Evolutionary conservation across 768 basidiomycete genomes (phyloP), one percentile per base, ranked within the genome.

Genomic region (Podaxis pistillaris): DNA sequence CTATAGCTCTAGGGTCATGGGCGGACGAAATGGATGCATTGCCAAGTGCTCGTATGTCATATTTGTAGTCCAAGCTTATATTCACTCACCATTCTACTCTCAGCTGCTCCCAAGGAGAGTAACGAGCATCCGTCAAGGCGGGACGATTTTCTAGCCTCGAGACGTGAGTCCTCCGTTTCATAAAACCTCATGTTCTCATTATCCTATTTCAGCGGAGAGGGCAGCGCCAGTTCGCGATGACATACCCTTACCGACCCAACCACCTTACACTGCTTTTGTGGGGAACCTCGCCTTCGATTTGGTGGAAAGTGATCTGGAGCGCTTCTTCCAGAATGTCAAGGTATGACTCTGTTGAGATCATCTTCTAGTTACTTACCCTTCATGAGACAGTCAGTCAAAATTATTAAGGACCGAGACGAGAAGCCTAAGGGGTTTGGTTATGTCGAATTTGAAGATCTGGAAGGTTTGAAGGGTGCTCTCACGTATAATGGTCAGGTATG

Each of bases 401-500:
- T 98, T 64, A 96, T 98, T 75, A 89, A 84, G 71, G 96, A 96
- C 68, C 83, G 86, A 63, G 95, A 96, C 58, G 95, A 96, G 54
- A 94, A 94, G 72, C 93, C 96, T 19, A 98, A 98, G 75, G 97
- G 97, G 0, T 98, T 98, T 76, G 97, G 96, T 37, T 98, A 99
- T 73, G 87, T 98, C 63, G 97, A 99, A 72, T 98, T 98, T 70
- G 83, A 82, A n/a, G 90, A 89, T 57, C 70, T 94, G 62, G 93
- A 96, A 19, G 89, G 86, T 52, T 77, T 98, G 56, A 96, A 96
- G 76, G 87, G 88, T 63, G 97, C 90, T 4, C 76, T 99, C 40
- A 75, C 80, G 22, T 89, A 86, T 76, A 83, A 80, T 26, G 91
- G 90, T 58, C 73, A 82, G 33, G 93, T 94, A 64, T 71, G 91